Evolutionary conservation across 139 green algal genomes (phyloP), one percentile per base, ranked within the genome.

Genomic region (Zygnema circumcarinatum): DNA sequence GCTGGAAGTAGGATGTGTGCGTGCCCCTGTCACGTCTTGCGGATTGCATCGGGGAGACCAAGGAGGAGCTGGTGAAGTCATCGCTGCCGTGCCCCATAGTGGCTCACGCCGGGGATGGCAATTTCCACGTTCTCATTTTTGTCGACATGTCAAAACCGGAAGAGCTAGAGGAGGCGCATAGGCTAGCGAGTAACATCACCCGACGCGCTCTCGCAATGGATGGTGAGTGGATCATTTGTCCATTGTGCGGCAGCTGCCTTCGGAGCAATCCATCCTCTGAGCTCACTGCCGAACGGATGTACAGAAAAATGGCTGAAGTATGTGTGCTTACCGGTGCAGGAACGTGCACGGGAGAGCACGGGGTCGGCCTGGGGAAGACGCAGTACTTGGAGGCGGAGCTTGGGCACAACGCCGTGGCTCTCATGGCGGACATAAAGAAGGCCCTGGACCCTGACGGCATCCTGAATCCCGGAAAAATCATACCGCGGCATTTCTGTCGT

Each of bases 341-440:
- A 25, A 92, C 87, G 11, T 92, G 88, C 52, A 92, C 88, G 39
- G 88, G 88, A 29, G 88, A 92, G 86, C 88, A 92, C 42, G 88
- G 88, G 3, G 42, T 92, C 11, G 88, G 88, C 41, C 25, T 91
- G 74, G 88, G 88, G 25, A 92, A 92, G 67, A 91, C 67, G 25
- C 21, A 87, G 86, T 89, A 89, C 75, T 76, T 90, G 38, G 81
- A 85, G 38, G 36, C 74, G 21, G 87, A 89, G 47, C 29, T 89
- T 41, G 81, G 87, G 0, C 35, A 25, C 7, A 69, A 78, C 31
- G 81, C 81, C 1, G 47, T 91, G 38, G 42, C 41, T 25, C 29
- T 53, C 2, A 91, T 91, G 87, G 84, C 33, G 16, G 36, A 22
- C 2, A 76, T 91, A 21, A 91, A 91, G 81, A 33, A 86, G 22